Percentiles rank a stretch among this genome's conserved stretches.
phyloP scores from a whole-genome alignment of 139 green algal genomes.

The Zygnema cylindricum region DNA sequence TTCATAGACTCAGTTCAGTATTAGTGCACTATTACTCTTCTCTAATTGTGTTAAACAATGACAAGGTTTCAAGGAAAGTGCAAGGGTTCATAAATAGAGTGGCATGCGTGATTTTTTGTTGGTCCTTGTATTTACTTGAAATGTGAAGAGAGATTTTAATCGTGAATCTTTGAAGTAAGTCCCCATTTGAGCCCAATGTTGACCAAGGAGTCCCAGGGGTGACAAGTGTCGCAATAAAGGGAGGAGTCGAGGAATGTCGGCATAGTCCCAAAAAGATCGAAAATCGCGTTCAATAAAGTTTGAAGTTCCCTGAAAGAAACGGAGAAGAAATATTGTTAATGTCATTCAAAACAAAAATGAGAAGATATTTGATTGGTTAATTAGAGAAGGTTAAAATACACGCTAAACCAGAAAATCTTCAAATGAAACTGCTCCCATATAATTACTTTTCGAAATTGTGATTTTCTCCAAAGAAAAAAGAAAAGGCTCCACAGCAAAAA shows the following conservation, averaged over 20 bases:
- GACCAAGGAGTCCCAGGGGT: constrained; percentile 73
- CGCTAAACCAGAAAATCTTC: no score
- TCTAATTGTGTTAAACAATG: no score
- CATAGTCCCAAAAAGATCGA: constrained; percentile 63
- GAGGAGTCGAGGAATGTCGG: constrained; percentile 67
- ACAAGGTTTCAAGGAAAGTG: constrained; percentile 4
- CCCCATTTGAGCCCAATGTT: constrained; percentile 70
- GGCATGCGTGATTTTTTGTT: not conserved
- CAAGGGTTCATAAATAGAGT: constrained; percentile 21
- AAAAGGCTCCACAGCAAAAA: no score
- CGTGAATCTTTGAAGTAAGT: constrained; percentile 72
- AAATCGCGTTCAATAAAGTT: constrained; percentile 83
- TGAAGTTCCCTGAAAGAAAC: constrained; percentile 28
- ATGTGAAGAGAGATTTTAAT: constrained; percentile 72
- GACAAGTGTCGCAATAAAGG: constrained; percentile 71
- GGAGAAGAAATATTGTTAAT: constrained; percentile 13
- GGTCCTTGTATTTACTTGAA: constrained; percentile 65
- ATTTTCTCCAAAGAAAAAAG: no score
- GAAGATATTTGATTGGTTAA: no score
- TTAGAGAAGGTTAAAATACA: no score
- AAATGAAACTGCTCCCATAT: no score
- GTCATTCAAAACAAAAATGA: constrained; percentile 26
- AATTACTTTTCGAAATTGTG: no score
- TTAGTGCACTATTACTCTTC: no score
- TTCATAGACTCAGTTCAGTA: no score